A percentile compares a stretch with the other conserved stretches of the same genome.
These are phyloP conservation scores for Candida pini DNA, from an alignment of 805 yeast species.

Conservation along the genomic window DNA sequence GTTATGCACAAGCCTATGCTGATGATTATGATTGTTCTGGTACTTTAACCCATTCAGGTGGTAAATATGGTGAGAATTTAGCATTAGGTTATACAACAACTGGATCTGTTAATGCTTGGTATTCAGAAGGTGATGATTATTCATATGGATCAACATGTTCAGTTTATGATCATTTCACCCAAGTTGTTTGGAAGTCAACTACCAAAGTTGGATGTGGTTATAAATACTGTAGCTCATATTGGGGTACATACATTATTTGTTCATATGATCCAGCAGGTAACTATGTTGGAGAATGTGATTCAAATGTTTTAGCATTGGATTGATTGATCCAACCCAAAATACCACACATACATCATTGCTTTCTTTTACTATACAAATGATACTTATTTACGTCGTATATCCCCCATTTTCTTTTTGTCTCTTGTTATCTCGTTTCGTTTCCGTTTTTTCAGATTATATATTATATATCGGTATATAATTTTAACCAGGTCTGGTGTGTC, in stretches of 20 bases:
- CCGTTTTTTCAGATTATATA: neutral
- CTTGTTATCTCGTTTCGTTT: neutral
- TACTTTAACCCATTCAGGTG: constrained; percentile 54
- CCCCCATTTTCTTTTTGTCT: neutral
- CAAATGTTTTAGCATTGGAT: constrained; percentile 28
- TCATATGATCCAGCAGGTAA: constrained; percentile 79
- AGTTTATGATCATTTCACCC: constrained; percentile 63
- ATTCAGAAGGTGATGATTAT: constrained; percentile 55
- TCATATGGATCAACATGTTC: constrained; percentile 47
- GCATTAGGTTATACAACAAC: constrained; percentile 60
- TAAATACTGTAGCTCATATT: constrained; percentile 39
- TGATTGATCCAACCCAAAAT: constrained; percentile 1
- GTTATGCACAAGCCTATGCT: constrained; percentile 58
- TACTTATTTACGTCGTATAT: neutral
- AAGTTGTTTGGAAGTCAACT: constrained; percentile 62
- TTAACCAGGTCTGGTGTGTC: neutral
- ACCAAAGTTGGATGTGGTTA: constrained; percentile 63
- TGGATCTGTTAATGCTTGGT: constrained; percentile 67
- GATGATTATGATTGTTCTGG: constrained; percentile 53
- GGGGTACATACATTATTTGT: constrained; percentile 65
- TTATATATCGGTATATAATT: neutral
- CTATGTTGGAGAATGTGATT: constrained; percentile 39
- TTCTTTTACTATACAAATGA: neutral
- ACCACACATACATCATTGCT: neutral
- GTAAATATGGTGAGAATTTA: constrained; percentile 71